Evolutionary conservation across 2,329 filamentous ascomycete species (phyloP).

Genomic region (Trichoderma sp.): DNA sequence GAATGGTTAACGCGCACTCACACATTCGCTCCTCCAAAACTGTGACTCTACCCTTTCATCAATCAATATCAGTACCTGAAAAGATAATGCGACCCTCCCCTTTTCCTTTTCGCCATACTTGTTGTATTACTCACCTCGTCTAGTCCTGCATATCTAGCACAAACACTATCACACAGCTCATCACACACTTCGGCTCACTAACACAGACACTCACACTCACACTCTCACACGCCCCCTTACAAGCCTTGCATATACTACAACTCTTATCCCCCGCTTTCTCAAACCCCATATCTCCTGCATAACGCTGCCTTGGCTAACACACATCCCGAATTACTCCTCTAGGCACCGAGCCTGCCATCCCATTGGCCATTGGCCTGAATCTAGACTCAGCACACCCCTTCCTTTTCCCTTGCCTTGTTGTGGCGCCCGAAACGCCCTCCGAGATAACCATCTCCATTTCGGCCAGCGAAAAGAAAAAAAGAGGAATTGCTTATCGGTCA

Average conservation of each 20-base stretch:
- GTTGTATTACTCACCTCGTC: background rate
- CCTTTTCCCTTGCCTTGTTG: too few relatives aligned
- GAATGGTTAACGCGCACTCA: background rate
- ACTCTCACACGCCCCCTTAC: background rate
- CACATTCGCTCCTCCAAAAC: background rate
- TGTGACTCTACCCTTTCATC: too few relatives aligned
- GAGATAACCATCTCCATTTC: background rate
- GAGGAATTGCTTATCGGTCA: background rate
- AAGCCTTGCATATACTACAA: background rate
- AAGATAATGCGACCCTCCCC: background rate
- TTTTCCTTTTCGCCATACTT: background rate
- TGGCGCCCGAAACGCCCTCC: background rate
- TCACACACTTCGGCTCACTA: background rate
- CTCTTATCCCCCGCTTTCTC: slow-evolving; percentile 10
- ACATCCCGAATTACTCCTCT: background rate
- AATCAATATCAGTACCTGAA: background rate
- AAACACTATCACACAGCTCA: background rate
- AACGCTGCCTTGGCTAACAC: background rate
- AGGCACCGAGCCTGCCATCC: background rate
- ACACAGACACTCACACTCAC: background rate
- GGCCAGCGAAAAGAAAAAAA: background rate
- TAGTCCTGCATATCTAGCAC: slow-evolving; percentile 1
- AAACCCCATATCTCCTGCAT: background rate
- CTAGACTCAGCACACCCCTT: background rate
- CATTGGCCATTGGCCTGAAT: background rate